phyloP scores from a whole-genome alignment of 192 early-diverging fungal genomes.

The Irineochytrium annulatum region DNA sequence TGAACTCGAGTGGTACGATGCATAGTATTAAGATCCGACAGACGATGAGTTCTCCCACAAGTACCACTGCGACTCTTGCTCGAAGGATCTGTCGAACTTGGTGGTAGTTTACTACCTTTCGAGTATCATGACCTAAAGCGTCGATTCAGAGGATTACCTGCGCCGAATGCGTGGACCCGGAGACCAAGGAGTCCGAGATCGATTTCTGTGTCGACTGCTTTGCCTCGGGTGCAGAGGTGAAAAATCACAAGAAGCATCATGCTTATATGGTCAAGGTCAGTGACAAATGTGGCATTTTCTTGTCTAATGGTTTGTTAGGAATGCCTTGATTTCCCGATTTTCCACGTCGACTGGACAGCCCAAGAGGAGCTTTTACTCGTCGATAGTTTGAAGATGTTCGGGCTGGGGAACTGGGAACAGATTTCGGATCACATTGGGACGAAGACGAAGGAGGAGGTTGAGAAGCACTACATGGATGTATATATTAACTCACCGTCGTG shows the following conservation, averaged over 20 bases:
- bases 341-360: conserved; percentile 86
- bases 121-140: neutral
- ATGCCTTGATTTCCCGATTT: conserved; percentile 83
- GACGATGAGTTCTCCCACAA: conserved; percentile 40
- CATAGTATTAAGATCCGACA: no score
- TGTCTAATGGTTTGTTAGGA: conserved; percentile 43
- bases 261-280: conserved; percentile 83
- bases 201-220: conserved; percentile 96
- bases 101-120: conserved; percentile 65
- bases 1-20: no score
- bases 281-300: neutral
- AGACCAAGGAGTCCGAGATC: conserved; percentile 57
- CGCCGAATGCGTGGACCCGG: conserved; percentile 49
- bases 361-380: conserved; percentile 95
- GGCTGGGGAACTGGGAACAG: conserved; percentile 96
- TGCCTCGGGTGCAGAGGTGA: conserved; percentile 73
- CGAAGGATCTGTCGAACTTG: conserved; percentile 82
- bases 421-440: conserved; percentile 91
- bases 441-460: conserved; percentile 82
- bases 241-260: conserved; percentile 78
- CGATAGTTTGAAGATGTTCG: conserved; percentile 84
- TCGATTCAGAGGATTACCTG: conserved; percentile 17
- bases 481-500: conserved; percentile 73
- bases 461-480: conserved; percentile 81
- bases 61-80: conserved; percentile 82